Base-by-base conservation (phyloP, 1,284 basidiomycete genomes). In the Termitomyces sp. region DNA sequence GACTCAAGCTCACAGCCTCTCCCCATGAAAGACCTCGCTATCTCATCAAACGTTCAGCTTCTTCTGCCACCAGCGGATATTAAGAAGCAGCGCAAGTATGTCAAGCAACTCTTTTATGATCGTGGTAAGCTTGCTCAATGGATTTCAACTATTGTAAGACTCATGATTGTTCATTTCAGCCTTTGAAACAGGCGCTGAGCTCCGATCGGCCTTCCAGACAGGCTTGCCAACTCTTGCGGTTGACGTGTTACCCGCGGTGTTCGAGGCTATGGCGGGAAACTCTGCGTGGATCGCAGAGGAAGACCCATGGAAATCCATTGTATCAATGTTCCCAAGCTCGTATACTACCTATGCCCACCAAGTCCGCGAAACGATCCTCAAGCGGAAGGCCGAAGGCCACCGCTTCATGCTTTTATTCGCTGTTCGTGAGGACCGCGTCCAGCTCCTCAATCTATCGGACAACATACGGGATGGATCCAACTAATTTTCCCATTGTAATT, bases 41-140 rank as follows among this genome's bases (percentile, higher is more conserved):
- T 54, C 7, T 62, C 72, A 0, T 70, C 76, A 0, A 80, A 83
- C 7, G 73, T 88, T n/a, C 82, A 89, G 40, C 68, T 78, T 38
- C 68, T 90, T 3, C 67, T 90, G 3, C 86, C 88, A 0, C 85
- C 88, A 0, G 71, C 77, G 3, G 88, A 90, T 60, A 68, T 76
- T 12, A 90, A 88, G 73, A 90, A 90, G 65, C 83, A 86, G 56
- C 74, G 84, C 40, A 89, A 84, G 63, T 79, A 82, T 21, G 79
- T 82, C 28, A 90, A 88, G 65, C 80, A 87, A 48, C 75, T 89
- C 26, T 81, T 86, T 61, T 62, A 82, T 30, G 86, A 90, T 55
- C 76, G 81, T 74, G 86, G 88, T 87, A 48, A 36, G 43, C 40
- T 28, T 21, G 5, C 7, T 52, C 40, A n/a, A 26, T 21, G 21